These are phyloP conservation scores for Jamesozyma rosinii DNA, from an alignment of 805 yeast species.

Conservation along the genomic window DNA sequence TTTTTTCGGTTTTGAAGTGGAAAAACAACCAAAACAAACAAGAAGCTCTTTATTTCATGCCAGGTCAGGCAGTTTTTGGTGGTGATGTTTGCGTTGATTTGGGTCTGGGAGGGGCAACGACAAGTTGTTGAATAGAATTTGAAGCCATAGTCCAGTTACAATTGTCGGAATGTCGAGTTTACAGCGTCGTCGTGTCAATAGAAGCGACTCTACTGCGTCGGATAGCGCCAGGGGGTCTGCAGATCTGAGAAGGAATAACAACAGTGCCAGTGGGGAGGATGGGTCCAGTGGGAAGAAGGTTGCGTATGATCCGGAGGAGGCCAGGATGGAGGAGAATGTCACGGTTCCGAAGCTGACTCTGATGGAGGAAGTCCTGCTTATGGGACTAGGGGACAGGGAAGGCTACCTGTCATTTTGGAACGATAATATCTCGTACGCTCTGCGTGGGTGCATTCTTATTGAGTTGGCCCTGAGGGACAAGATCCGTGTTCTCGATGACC, in stretches of 20 bases:
- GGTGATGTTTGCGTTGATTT: too few relatives aligned
- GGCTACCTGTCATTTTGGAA: conserved; percentile 97
- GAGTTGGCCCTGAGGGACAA: conserved; percentile 89
- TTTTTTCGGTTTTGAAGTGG: too few relatives aligned
- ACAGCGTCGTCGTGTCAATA: conserved; percentile 69
- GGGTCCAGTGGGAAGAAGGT: conserved; percentile 41
- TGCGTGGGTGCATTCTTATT: conserved; percentile 85
- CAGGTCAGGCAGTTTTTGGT: too few relatives aligned
- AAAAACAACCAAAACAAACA: too few relatives aligned
- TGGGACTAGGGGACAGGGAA: conserved; percentile 92
- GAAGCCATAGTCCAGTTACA: too few relatives aligned
- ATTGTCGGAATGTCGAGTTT: conserved; percentile 55
- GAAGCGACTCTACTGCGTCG: conserved; percentile 20
- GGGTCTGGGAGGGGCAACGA: too few relatives aligned
- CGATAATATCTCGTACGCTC: conserved; percentile 91
- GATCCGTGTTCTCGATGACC: conserved; percentile 82
- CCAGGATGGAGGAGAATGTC: conserved; percentile 31
- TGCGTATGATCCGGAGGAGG: conserved; percentile 68
- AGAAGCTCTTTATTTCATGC: too few relatives aligned
- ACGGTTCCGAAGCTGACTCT: conserved; percentile 70
- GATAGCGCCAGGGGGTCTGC: neutral
- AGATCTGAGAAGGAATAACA: conserved; percentile 12
- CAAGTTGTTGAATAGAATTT: too few relatives aligned
- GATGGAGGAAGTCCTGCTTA: conserved; percentile 90
- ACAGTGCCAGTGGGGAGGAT: conserved; percentile 15